Base-by-base conservation (phyloP, 805 yeast species). In the Debaryomyces hansenii region DNA sequence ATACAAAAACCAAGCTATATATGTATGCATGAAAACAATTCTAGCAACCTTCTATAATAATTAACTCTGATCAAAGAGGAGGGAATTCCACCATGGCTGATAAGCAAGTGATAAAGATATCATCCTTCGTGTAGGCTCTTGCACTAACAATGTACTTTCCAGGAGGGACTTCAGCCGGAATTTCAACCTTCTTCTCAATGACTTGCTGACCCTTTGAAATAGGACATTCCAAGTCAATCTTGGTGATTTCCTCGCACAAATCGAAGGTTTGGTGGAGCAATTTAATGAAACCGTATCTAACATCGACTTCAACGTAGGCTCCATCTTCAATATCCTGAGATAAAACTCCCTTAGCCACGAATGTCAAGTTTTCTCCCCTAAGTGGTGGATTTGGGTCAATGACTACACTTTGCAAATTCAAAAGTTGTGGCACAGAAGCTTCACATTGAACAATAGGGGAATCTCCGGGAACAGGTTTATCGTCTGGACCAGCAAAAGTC, bases 101-200 rank as follows among this genome's bases (percentile, higher is more conserved):
- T 56, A 94, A 72, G 66, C 99, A 94, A 20, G 96, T 82, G 52
- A 94, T 82, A 52, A 87, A 78, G 33, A 79, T 85, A 59, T 90
- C 97, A 45, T 87, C 89, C 36, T 73, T 82, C 35, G 96, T 90
- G 72, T 80, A 94, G 2, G 98, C 99, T 60, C 92, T 82, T 15
- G 97, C 98, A 43, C 77, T 72, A 21, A 92, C 96, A 27, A 80
- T 72, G 71, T 94, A 94, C 62, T 80, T 85, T 35, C 99, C 99
- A 18, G 98, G 97, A 48, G 99, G 99, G 28, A 92, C 96, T 64
- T 90, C 94, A 12, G 77, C 74, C 14, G 99, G 99, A 46, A 94
- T 81, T 58, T 84, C 91, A 20, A 94, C 95, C 38, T 72, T 68
- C 65, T 90, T 90, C 20, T 77, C 64, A 45, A 94, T 70, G 44